Percentiles rank a stretch among this genome's conserved stretches.
Evolutionary conservation across 768 basidiomycete genomes (phyloP).

Genomic region (Amanita rubescens): DNA sequence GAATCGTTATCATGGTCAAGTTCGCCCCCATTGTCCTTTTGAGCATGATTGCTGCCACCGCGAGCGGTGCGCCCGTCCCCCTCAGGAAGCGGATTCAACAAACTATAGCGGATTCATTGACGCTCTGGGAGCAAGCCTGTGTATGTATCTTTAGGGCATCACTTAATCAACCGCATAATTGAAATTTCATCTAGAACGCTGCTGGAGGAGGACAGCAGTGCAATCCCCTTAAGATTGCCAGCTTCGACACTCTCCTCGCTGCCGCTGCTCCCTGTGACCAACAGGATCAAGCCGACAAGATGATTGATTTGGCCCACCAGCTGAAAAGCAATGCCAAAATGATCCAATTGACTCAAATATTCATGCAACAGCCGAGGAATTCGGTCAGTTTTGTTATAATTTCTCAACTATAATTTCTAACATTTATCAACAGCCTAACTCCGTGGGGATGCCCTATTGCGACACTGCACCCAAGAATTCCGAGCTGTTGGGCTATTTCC

Average conservation of each 20-base stretch:
- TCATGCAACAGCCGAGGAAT: conserved; percentile 52
- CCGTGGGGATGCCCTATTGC: conserved; percentile 43
- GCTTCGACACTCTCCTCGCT: conserved; percentile 55
- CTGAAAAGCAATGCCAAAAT: conserved; percentile 38
- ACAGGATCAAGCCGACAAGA: conserved; percentile 46
- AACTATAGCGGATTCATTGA: conserved; percentile 30
- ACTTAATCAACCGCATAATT: too few relatives aligned
- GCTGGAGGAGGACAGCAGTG: conserved; percentile 51
- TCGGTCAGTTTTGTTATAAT: conserved; percentile 25
- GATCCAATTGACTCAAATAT: conserved; percentile 47
- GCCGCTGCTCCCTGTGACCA: conserved; percentile 47
- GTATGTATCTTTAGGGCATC: conserved; percentile 31
- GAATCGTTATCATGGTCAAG: conserved; percentile 22
- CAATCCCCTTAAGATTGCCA: conserved; percentile 46
- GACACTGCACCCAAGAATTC: conserved; percentile 42
- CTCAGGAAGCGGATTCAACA: conserved; percentile 42
- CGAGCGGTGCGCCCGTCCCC: conserved; percentile 24
- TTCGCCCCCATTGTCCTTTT: conserved; percentile 22
- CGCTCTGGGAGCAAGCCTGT: conserved; percentile 40
- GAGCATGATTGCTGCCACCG: conserved; percentile 23
- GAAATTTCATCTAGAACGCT: conserved; percentile 25
- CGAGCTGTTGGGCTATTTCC: conserved; percentile 49
- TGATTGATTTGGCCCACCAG: conserved; percentile 38
- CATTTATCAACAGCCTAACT: conserved; percentile 27
- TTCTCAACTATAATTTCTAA: not conserved